These are phyloP conservation scores for Neurospora tetrasperma DNA, from an alignment of 495 filamentous ascomycete species.

Conservation along the genomic window DNA sequence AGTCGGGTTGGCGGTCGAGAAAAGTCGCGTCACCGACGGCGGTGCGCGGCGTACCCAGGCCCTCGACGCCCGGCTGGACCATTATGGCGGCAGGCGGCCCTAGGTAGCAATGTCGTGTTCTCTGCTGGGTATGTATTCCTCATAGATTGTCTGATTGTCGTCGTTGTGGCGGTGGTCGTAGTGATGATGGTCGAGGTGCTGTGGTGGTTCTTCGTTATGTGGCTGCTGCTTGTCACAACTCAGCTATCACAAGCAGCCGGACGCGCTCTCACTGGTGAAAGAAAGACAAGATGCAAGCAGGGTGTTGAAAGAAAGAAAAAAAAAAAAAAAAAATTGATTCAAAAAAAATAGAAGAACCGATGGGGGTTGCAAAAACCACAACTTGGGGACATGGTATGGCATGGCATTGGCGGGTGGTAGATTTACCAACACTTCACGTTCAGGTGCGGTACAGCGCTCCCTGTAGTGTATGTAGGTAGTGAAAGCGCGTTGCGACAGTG, in stretches of 20 bases:
- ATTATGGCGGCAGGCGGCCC: slow-evolving; percentile 18
- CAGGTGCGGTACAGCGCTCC: neutral
- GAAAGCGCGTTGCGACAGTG: slow-evolving; percentile 12
- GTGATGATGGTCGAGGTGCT: neutral
- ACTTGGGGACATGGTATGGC: neutral
- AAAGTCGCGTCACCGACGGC: slow-evolving; percentile 72
- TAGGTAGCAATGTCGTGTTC: neutral
- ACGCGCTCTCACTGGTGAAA: neutral
- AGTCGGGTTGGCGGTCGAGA: slow-evolving; percentile 56
- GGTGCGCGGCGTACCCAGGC: slow-evolving; percentile 71
- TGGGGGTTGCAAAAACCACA: neutral
- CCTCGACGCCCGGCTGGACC: slow-evolving; percentile 38
- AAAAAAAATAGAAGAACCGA: neutral
- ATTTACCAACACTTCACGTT: neutral
- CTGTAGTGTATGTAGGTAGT: slow-evolving; percentile 1
- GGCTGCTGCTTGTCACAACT: neutral
- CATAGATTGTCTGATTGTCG: neutral
- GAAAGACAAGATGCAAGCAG: neutral
- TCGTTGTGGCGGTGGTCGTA: neutral
- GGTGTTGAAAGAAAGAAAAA: neutral
- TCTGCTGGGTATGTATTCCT: neutral
- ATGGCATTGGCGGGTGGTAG: neutral
- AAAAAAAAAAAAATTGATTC: too few species aligned
- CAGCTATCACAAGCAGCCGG: neutral
- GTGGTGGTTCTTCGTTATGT: neutral